Conservation (phyloP, 2,329 filamentous ascomycete genomes). For the Penicillium sp. region DNA sequence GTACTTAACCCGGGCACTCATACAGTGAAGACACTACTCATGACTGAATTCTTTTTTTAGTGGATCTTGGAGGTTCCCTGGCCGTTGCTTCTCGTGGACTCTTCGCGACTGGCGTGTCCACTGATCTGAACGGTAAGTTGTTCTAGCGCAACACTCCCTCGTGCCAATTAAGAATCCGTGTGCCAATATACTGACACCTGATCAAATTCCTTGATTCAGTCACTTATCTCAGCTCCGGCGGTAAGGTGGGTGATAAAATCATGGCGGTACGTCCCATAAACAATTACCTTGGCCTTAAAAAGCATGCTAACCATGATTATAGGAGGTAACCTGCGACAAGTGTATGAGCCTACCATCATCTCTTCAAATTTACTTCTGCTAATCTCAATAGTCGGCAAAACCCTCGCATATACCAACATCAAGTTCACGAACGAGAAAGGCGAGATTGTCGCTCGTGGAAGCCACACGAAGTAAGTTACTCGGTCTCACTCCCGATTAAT, state of each 20-base stretch:
- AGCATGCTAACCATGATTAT: slow-evolving; percentile 22
- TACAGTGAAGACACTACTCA: not conserved
- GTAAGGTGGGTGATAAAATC: slow-evolving; percentile 64
- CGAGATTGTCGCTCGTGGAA: slow-evolving; percentile 65
- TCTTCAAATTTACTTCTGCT: not conserved
- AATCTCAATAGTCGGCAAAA: slow-evolving; percentile 61
- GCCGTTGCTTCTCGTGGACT: slow-evolving; percentile 68
- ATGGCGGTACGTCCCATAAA: slow-evolving; percentile 49
- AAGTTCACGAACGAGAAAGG: slow-evolving; percentile 63
- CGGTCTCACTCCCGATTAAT: not conserved
- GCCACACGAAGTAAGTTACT: slow-evolving; percentile 63
- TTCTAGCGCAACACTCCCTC: not conserved
- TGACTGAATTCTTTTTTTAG: slow-evolving; percentile 37
- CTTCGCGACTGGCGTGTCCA: slow-evolving; percentile 68
- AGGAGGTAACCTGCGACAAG: slow-evolving; percentile 67
- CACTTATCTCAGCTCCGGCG: slow-evolving; percentile 66
- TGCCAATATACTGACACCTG: slow-evolving; percentile 2
- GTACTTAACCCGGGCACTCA: slow-evolving; percentile 32
- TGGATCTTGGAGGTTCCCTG: slow-evolving; percentile 68
- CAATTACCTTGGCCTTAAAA: not conserved
- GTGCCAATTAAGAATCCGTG: not conserved
- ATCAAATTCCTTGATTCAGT: slow-evolving; percentile 44
- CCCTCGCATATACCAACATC: slow-evolving; percentile 65
- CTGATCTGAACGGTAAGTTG: slow-evolving; percentile 61
- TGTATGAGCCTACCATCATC: slow-evolving; percentile 49